Evolutionary conservation across 805 yeast genomes (phyloP).

Genomic region (Kluyveromyces starmeri): DNA sequence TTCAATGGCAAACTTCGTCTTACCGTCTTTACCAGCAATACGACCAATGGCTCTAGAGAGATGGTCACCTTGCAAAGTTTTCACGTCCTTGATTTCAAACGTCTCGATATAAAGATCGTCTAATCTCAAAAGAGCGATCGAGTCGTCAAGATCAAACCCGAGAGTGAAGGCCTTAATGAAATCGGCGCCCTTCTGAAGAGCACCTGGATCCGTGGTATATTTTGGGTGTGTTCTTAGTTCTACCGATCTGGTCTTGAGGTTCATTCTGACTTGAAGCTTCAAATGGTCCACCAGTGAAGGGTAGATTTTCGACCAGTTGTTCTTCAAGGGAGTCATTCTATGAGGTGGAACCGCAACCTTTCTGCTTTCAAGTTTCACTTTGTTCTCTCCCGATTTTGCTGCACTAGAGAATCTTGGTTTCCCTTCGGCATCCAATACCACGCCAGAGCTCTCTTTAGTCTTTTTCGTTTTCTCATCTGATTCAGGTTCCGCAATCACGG

Average conservation of each 20-base stretch:
- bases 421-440: conserved; percentile 65
- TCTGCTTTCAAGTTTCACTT: conserved; percentile 75
- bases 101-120: conserved; percentile 97
- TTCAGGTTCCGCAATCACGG: conserved; percentile 12
- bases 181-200: conserved; percentile 96
- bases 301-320: conserved; percentile 86
- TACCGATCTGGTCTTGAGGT: conserved; percentile 75
- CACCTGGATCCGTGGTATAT: conserved; percentile 82
- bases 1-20: conserved; percentile 96
- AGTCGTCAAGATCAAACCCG: conserved; percentile 96
- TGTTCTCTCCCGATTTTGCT: conserved; percentile 44
- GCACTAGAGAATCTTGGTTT: conserved; percentile 79
- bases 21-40: conserved; percentile 99
- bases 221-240: conserved; percentile 75
- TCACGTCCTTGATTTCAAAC: conserved; percentile 93
- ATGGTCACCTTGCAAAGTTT: conserved; percentile 92
- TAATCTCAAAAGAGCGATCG: conserved; percentile 85
- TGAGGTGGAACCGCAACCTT: conserved; percentile 95
- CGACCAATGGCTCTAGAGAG: conserved; percentile 98
- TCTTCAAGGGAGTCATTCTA: conserved; percentile 88
- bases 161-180: conserved; percentile 90
- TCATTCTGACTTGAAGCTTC: conserved; percentile 94
- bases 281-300: conserved; percentile 94
- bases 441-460: conserved; percentile 25
- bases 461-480: conserved; percentile 10